Conservation (phyloP, 163 green algal species). For the Chloroidium sp. region DNA sequence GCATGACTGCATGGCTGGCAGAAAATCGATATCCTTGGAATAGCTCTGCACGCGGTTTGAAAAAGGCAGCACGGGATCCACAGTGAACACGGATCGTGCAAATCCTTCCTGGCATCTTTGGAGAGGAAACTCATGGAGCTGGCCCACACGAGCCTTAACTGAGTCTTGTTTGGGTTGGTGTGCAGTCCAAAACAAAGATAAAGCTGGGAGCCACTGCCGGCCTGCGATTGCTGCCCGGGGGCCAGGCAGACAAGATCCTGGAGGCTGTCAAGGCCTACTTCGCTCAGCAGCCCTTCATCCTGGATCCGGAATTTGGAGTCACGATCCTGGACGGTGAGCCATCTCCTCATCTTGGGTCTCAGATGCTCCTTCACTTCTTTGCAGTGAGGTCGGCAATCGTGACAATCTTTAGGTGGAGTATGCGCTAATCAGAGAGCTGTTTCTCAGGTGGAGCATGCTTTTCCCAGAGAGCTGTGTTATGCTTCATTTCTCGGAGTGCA, state of each 20-base stretch:
- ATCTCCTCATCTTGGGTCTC: not conserved
- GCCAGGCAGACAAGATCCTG: slow-evolving; percentile 82
- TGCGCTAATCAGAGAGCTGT: not conserved
- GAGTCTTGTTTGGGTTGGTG: not conserved
- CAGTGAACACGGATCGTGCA: too few relatives aligned
- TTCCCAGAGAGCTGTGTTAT: too few relatives aligned
- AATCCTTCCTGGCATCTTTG: too few relatives aligned
- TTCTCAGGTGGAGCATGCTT: not conserved
- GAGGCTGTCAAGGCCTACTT: slow-evolving; percentile 44
- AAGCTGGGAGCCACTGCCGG: slow-evolving; percentile 90
- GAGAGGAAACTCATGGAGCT: too few relatives aligned
- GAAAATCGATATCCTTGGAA: too few relatives aligned
- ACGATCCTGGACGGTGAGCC: slow-evolving; percentile 83
- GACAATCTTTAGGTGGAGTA: not conserved
- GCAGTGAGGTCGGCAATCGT: not conserved
- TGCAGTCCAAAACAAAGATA: slow-evolving; percentile 57
- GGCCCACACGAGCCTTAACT: too few relatives aligned
- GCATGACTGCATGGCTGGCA: too few relatives aligned
- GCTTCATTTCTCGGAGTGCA: too few relatives aligned
- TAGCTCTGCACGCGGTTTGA: too few relatives aligned
- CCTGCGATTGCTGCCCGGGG: slow-evolving; percentile 79
- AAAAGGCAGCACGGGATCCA: too few relatives aligned
- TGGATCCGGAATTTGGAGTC: slow-evolving; percentile 54
- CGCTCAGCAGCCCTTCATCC: slow-evolving; percentile 64
- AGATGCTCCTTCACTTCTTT: not conserved